phyloP scores from a whole-genome alignment of 495 filamentous ascomycete genomes.

The Cercophora newfieldiana region DNA sequence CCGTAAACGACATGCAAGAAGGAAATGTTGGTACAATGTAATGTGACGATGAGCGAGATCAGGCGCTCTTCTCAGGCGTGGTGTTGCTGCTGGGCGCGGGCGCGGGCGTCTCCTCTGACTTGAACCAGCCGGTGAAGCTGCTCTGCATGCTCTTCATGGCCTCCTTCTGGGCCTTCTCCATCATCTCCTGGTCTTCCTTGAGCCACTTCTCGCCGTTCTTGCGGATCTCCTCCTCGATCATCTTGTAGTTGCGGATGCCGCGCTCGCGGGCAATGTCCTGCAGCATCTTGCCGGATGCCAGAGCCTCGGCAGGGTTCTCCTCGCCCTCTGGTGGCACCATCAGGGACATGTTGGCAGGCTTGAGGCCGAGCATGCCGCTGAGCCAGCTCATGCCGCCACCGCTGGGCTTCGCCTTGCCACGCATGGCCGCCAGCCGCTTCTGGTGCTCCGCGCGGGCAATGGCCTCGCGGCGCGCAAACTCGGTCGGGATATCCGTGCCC shows the following conservation, averaged over 20 bases:
- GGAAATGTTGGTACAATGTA: slow-evolving; percentile 15
- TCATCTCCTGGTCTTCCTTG: slow-evolving; percentile 79
- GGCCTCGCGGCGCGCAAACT: slow-evolving; percentile 88
- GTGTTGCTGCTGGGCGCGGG: too few relatives aligned
- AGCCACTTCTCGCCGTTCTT: slow-evolving; percentile 94
- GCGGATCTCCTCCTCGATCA: slow-evolving; percentile 82
- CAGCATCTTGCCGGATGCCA: slow-evolving; percentile 89
- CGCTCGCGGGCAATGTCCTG: slow-evolving; percentile 89
- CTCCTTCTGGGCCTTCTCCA: slow-evolving; percentile 66
- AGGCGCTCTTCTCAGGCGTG: slow-evolving; percentile 19
- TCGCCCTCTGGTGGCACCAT: slow-evolving; percentile 64
- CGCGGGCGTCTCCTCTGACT: slow-evolving; percentile 13
- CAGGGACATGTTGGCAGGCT: slow-evolving; percentile 56
- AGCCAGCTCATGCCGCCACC: slow-evolving; percentile 60
- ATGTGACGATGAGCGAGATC: background rate
- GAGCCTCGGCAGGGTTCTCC: slow-evolving; percentile 65
- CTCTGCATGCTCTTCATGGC: slow-evolving; percentile 78
- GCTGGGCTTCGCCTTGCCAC: slow-evolving; percentile 57
- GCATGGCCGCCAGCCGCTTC: slow-evolving; percentile 70
- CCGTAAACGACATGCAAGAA: slow-evolving; percentile 3
- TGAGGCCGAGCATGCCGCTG: slow-evolving; percentile 71
- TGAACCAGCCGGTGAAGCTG: slow-evolving; percentile 52
- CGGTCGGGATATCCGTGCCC: slow-evolving; percentile 78
- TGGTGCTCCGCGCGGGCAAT: slow-evolving; percentile 76
- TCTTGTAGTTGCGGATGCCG: slow-evolving; percentile 84